Base-by-base conservation (phyloP, 495 filamentous ascomycete genomes). In the Aspergillus taichungensis region DNA sequence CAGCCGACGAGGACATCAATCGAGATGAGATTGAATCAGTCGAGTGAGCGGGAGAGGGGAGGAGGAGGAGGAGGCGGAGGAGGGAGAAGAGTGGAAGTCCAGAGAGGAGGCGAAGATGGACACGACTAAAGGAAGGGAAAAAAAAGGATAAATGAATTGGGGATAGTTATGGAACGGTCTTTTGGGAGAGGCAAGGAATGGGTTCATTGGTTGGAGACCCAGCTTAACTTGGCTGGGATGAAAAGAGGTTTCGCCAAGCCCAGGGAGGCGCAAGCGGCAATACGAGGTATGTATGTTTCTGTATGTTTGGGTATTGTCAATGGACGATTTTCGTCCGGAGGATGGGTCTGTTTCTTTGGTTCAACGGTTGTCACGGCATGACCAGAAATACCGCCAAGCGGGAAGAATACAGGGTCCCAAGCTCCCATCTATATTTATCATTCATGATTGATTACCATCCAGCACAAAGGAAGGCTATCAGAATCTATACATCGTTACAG, bases 261-360 rank as follows among this genome's bases (percentile, higher is more conserved):
- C 56, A 64, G 51, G 60, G 65, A 64, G 65, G 60, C 63, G 63
- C 61, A 64, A 65, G 62, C 66, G 59, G 48, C 40, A 47, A 36
- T 39, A 27, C 30, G 42, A 34, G 28, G 47, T 31, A 36, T 43
- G 53, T 52, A 57, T 51, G 13, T 51, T 45, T 42, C 2, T 10
- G 30, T 35, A 43, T 14, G 14, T 33, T 35, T 39, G 12, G 18
- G 18, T 24, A 24, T 24, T 24, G 18, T n/a, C n/a, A n/a, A n/a
- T n/a, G n/a, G n/a, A n/a, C n/a, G n/a, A n/a, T n/a, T n/a, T n/a
- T n/a, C n/a, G n/a, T n/a, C n/a, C n/a, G n/a, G n/a, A n/a, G n/a
- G n/a, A n/a, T 24, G 18, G 4, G 18, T 24, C 18, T 24, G 18
- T 24, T 24, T 24, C 18, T 24, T 24, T 24, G 18, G 18, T 24